phyloP scores from a whole-genome alignment of 2,329 filamentous ascomycete species.

The Cordyceps pruinosa region DNA sequence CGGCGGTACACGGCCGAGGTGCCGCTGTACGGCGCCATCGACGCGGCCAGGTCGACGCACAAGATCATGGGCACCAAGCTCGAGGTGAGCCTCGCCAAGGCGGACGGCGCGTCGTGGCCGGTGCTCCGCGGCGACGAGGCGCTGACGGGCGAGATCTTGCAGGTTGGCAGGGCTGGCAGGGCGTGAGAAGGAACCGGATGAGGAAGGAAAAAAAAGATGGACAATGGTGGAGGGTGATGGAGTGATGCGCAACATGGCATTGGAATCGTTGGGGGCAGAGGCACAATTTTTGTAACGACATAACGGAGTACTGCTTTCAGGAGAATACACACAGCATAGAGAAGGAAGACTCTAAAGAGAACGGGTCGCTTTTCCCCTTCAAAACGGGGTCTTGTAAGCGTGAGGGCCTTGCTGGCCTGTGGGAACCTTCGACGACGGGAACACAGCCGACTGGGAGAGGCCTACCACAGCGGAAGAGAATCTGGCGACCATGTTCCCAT shows the following conservation, averaged over 20 bases:
- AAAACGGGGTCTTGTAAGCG: neutral
- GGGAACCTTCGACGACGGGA: neutral
- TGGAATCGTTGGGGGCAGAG: neutral
- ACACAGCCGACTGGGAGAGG: too few relatives aligned
- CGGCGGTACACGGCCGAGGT: slow-evolving; percentile 75
- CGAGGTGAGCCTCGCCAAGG: slow-evolving; percentile 67
- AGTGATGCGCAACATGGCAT: neutral
- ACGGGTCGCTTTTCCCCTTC: neutral
- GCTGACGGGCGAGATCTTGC: slow-evolving; percentile 69
- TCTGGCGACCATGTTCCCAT: too few relatives aligned
- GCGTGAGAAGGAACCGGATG: slow-evolving; percentile 26
- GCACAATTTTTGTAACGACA: neutral
- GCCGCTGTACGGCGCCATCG: slow-evolving; percentile 69
- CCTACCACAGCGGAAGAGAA: too few relatives aligned
- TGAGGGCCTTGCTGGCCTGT: slow-evolving; percentile 5
- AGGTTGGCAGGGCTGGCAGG: slow-evolving; percentile 73
- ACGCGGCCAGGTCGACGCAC: slow-evolving; percentile 66
- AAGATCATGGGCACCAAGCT: slow-evolving; percentile 86
- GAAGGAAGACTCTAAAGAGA: neutral
- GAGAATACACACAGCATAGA: neutral
- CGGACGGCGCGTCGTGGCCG: slow-evolving; percentile 75
- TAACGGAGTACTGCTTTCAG: neutral
- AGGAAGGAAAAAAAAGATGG: neutral
- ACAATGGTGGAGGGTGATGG: neutral
- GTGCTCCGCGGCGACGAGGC: slow-evolving; percentile 73